Evolutionary conservation across 2,329 filamentous ascomycete species (phyloP).

Genomic region (Volutella citrinella): DNA sequence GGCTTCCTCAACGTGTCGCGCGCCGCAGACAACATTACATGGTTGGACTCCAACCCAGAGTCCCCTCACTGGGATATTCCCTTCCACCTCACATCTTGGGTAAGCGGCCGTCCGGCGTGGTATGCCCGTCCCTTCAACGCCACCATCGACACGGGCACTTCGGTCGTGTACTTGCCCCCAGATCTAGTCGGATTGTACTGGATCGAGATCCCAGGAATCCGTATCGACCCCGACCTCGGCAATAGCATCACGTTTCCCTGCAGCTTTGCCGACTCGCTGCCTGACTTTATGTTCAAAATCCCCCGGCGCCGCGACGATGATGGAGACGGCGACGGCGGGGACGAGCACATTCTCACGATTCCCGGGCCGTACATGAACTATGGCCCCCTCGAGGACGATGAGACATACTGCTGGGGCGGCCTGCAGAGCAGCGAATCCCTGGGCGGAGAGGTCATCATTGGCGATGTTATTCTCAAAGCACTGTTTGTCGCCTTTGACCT

Average conservation of each 20-base stretch:
- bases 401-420: conserved; percentile 68
- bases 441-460: conserved; percentile 66
- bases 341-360: conserved; percentile 48
- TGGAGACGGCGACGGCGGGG: conserved; percentile 27
- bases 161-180: conserved; percentile 59
- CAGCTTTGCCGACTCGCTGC: conserved; percentile 48
- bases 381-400: conserved; percentile 44
- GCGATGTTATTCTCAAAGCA: conserved; percentile 76
- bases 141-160: conserved; percentile 68
- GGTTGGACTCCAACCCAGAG: conserved; percentile 33
- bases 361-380: conserved; percentile 56
- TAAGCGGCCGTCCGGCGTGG: conserved; percentile 48
- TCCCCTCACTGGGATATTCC: conserved; percentile 39
- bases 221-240: conserved; percentile 40
- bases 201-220: conserved; percentile 48
- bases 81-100: conserved; percentile 47
- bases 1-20: conserved; percentile 43
- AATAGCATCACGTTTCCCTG: conserved; percentile 59
- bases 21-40: conserved; percentile 40
- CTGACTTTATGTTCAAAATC: conserved; percentile 54
- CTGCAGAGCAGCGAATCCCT: conserved; percentile 57
- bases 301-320: conserved; percentile 25
- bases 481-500: conserved; percentile 71
- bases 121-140: conserved; percentile 46
- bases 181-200: conserved; percentile 61